A percentile compares a stretch with the other conserved stretches of the same genome.
These are phyloP conservation scores for Ganoderma lucidum DNA, from an alignment of 1,284 basidiomycete species.

Conservation along the genomic window DNA sequence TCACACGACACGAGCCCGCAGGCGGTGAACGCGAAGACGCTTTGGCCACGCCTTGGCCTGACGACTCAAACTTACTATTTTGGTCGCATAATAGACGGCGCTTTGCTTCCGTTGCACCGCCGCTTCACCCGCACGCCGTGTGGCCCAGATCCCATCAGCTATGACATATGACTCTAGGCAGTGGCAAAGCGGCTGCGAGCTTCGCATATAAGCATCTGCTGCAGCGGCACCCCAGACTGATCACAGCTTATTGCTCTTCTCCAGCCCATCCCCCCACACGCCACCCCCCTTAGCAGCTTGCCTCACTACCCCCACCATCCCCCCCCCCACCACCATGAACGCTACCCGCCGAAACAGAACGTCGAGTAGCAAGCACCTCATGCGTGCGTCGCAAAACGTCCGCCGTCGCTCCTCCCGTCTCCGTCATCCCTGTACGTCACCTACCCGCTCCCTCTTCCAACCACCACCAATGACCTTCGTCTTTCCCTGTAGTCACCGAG, in stretches of 20 bases:
- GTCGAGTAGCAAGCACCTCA: background rate
- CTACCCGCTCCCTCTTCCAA: background rate
- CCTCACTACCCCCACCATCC: background rate
- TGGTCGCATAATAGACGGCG: slow-evolving; percentile 1
- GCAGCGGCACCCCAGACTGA: background rate
- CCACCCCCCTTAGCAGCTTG: background rate
- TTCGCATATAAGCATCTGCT: background rate
- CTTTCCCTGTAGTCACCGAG: slow-evolving; percentile 3
- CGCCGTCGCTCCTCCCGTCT: slow-evolving; percentile 6
- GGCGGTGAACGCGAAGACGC: slow-evolving; percentile 6
- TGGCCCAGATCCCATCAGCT: slow-evolving; percentile 8
- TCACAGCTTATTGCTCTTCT: background rate
- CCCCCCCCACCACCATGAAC: background rate
- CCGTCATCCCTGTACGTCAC: background rate
- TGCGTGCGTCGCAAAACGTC: background rate
- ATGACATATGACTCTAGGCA: slow-evolving; percentile 5
- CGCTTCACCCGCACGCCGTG: slow-evolving; percentile 6
- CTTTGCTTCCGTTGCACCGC: slow-evolving; percentile 6
- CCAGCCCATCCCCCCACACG: background rate
- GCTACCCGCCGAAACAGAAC: background rate
- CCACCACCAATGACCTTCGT: background rate
- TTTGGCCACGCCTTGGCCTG: background rate
- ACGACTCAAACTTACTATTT: slow-evolving; percentile 1
- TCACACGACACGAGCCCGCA: slow-evolving; percentile 1
- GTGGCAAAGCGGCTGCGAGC: slow-evolving; percentile 6